Conservation (phyloP, 306 rosid species). For the Acacia crassicarpa region DNA sequence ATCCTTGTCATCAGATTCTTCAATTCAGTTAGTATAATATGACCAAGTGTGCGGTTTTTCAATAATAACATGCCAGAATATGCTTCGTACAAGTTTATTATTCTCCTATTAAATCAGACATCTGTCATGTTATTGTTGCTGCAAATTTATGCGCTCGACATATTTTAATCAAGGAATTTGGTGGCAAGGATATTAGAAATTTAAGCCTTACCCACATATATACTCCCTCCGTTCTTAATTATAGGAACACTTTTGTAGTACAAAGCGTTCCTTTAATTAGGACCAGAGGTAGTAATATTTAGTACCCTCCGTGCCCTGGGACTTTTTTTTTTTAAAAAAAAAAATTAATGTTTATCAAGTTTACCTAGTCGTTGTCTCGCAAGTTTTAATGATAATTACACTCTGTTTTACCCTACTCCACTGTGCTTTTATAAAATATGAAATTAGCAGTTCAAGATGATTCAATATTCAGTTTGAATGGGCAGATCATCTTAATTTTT, state of each 20-base stretch:
- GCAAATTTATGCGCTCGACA: not conserved
- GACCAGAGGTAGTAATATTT: no score
- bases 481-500: not conserved
- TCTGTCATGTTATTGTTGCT: not conserved
- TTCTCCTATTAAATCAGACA: not conserved
- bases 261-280: no score
- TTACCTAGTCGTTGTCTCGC: constrained; percentile 18
- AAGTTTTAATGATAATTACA: constrained; percentile 29
- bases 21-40: not conserved
- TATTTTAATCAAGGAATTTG: not conserved
- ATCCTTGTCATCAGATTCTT: not conserved
- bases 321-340: not conserved
- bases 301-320: not conserved
- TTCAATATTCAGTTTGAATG: not conserved
- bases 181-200: not conserved
- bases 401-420: not conserved
- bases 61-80: not conserved
- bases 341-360: constrained; percentile 11
- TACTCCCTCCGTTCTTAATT: no score
- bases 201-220: not conserved
- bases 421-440: not conserved
- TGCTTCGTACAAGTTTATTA: not conserved
- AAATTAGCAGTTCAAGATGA: not conserved
- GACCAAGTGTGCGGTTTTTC: not conserved
- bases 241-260: no score